These are phyloP conservation scores for Rachicladosporium sp. DNA, from an alignment of 2,329 filamentous ascomycete genomes.

Conservation along the genomic window DNA sequence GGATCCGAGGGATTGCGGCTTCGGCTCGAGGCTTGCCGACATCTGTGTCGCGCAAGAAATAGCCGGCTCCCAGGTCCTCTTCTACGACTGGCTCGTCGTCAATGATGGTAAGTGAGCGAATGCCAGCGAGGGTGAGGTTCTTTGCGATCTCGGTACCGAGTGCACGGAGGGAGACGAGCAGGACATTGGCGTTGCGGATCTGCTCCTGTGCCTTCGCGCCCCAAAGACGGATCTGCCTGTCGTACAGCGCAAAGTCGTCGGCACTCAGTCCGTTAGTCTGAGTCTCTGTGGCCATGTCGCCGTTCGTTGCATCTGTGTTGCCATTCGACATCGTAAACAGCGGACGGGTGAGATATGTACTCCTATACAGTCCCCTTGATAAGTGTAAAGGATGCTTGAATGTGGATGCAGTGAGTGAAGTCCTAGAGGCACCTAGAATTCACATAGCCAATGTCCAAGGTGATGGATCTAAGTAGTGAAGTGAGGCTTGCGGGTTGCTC, in stretches of 20 bases:
- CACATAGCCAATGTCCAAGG: too few relatives aligned
- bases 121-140: slow-evolving; percentile 87
- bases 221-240: slow-evolving; percentile 95
- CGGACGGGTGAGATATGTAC: too few relatives aligned
- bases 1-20: slow-evolving; percentile 64
- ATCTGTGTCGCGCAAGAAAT: slow-evolving; percentile 63
- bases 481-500: too few relatives aligned
- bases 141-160: slow-evolving; percentile 93
- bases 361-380: too few relatives aligned
- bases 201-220: slow-evolving; percentile 81
- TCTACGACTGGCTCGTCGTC: slow-evolving; percentile 66
- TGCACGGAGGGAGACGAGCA: slow-evolving; percentile 77
- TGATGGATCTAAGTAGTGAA: too few relatives aligned
- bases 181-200: slow-evolving; percentile 80
- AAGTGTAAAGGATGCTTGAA: too few relatives aligned
- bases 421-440: too few relatives aligned
- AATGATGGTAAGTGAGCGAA: slow-evolving; percentile 78
- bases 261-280: slow-evolving; percentile 14
- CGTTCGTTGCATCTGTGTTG: too few relatives aligned
- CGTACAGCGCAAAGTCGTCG: slow-evolving; percentile 96
- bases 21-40: slow-evolving; percentile 75
- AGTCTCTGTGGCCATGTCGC: too few relatives aligned
- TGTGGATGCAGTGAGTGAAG: too few relatives aligned
- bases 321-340: too few relatives aligned
- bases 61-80: slow-evolving; percentile 55